phyloP scores from a whole-genome alignment of 352 stramenopile genomes.

The Phytophthora sansomeana region DNA sequence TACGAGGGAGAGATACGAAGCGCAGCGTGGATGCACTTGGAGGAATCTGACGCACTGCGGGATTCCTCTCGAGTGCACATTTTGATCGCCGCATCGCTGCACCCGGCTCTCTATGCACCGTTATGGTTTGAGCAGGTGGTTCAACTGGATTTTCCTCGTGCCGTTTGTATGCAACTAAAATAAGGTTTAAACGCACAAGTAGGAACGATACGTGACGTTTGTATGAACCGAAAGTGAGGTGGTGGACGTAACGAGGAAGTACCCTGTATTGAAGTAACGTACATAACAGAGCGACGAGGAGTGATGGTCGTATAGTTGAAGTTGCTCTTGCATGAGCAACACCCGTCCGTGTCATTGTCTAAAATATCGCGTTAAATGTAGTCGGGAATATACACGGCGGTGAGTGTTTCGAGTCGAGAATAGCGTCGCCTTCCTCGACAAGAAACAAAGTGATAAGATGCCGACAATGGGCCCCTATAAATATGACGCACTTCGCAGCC shows the following conservation, averaged over 20 bases:
- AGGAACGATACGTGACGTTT: not conserved
- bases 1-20: not conserved
- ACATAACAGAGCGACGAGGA: not conserved
- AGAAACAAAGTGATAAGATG: constrained; percentile 4
- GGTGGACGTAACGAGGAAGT: too few relatives aligned
- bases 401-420: not conserved
- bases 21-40: too few relatives aligned
- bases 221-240: too few relatives aligned
- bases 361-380: not conserved
- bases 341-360: not conserved
- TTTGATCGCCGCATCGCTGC: constrained; percentile 20
- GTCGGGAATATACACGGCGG: not conserved
- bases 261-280: not conserved
- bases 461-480: constrained; percentile 17
- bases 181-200: not conserved
- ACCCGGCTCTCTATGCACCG: constrained; percentile 29
- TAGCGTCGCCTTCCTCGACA: not conserved
- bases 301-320: constrained; percentile 29
- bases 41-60: too few relatives aligned
- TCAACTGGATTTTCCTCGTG: constrained; percentile 26
- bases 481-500: constrained; percentile 3
- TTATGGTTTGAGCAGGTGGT: constrained; percentile 19
- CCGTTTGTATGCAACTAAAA: not conserved
- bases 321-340: not conserved
- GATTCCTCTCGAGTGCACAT: not conserved